phyloP scores from a whole-genome alignment of 768 basidiomycete genomes.

The Epithele typhae region DNA sequence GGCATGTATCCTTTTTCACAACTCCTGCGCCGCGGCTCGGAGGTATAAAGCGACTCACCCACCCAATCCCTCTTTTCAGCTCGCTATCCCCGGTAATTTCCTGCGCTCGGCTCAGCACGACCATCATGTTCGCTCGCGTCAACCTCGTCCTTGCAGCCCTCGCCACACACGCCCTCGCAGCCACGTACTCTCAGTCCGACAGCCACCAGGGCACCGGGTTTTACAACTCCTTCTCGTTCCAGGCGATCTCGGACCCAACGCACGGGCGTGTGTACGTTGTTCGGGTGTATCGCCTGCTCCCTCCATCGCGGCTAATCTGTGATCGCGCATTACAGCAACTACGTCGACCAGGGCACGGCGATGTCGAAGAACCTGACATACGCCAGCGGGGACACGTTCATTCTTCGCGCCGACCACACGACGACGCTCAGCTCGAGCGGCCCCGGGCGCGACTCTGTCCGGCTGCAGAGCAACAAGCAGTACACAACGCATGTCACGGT shows the following conservation, averaged over 20 bases:
- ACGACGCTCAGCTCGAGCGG: slow-evolving; percentile 43
- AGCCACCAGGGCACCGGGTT: slow-evolving; percentile 45
- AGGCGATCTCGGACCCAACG: slow-evolving; percentile 56
- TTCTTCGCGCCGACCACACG: slow-evolving; percentile 52
- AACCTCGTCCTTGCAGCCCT: slow-evolving; percentile 3
- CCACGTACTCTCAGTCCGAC: slow-evolving; percentile 42
- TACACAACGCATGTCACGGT: slow-evolving; percentile 52
- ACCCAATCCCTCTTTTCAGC: neutral
- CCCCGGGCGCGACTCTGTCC: slow-evolving; percentile 55
- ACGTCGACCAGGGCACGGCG: slow-evolving; percentile 46
- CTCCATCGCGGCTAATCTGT: neutral
- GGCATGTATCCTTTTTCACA: neutral
- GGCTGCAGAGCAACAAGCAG: slow-evolving; percentile 47
- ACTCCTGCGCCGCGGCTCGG: too few relatives aligned
- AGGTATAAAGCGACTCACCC: neutral
- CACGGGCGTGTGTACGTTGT: slow-evolving; percentile 62
- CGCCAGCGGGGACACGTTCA: slow-evolving; percentile 46
- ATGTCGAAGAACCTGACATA: slow-evolving; percentile 52
- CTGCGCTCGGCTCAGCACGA: slow-evolving; percentile 6
- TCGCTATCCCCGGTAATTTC: neutral
- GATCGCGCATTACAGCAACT: slow-evolving; percentile 30
- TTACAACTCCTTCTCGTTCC: slow-evolving; percentile 43
- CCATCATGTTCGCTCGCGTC: too few relatives aligned
- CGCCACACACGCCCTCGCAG: slow-evolving; percentile 29
- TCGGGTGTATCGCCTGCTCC: neutral